Evolutionary conservation across 1,284 basidiomycete species (phyloP).

Genomic region (Exsudoporus floridanus): DNA sequence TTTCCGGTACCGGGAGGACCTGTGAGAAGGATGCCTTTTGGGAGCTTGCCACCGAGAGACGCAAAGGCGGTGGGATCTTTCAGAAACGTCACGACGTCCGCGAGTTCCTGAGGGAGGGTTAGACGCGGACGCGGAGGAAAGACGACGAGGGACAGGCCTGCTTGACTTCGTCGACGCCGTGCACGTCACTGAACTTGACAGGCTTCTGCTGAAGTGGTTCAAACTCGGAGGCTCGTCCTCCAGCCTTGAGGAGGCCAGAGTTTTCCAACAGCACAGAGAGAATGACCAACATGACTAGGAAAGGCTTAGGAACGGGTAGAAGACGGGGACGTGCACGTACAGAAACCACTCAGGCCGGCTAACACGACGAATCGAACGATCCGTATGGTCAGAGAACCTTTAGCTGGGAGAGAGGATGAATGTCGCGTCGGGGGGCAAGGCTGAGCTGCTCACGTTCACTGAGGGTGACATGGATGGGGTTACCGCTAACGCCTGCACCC

Average conservation of each 20-base stretch:
- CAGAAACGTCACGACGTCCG: slow-evolving; percentile 91
- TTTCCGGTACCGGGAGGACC: slow-evolving; percentile 94
- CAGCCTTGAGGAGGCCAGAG: slow-evolving; percentile 87
- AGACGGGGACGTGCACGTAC: slow-evolving; percentile 37
- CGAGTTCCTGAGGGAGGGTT: slow-evolving; percentile 63
- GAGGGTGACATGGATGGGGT: slow-evolving; percentile 77
- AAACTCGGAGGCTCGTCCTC: slow-evolving; percentile 73
- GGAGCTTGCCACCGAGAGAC: slow-evolving; percentile 85
- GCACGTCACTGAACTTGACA: slow-evolving; percentile 89
- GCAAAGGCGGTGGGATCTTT: slow-evolving; percentile 89
- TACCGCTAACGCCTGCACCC: slow-evolving; percentile 46
- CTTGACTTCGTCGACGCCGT: slow-evolving; percentile 94
- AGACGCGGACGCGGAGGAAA: neutral
- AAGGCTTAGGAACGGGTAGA: slow-evolving; percentile 4
- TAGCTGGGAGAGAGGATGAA: slow-evolving; percentile 44
- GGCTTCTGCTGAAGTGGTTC: slow-evolving; percentile 75
- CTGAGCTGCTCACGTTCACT: slow-evolving; percentile 62
- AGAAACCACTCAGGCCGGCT: slow-evolving; percentile 50
- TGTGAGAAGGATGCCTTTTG: slow-evolving; percentile 89
- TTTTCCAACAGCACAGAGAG: slow-evolving; percentile 89
- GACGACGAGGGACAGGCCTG: slow-evolving; percentile 44
- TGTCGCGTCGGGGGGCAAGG: neutral
- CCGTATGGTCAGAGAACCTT: slow-evolving; percentile 62
- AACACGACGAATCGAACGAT: slow-evolving; percentile 61
- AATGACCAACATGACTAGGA: slow-evolving; percentile 73